A percentile compares a stretch with the other conserved stretches of the same genome.
Conservation (phyloP, 1,139 yeast species). For the Protomyces macrosporus region DNA sequence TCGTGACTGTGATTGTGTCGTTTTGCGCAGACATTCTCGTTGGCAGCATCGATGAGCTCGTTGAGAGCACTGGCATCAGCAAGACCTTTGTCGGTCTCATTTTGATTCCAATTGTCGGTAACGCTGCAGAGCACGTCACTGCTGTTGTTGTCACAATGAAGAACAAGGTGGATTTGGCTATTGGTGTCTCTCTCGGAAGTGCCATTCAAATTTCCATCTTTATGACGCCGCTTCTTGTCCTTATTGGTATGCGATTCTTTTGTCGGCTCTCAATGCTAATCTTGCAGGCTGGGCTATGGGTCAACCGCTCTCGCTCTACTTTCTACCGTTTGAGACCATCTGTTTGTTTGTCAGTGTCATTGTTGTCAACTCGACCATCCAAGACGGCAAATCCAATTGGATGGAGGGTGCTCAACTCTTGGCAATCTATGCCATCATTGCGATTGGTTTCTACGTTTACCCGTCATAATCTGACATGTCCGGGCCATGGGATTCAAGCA, state of each 20-base stretch:
- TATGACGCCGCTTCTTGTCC: conserved; percentile 90
- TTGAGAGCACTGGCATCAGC: conserved; percentile 73
- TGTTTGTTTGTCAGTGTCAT: conserved; percentile 84
- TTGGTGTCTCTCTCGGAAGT: conserved; percentile 95
- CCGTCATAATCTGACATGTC: conserved; percentile 40
- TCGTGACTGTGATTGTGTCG: conserved; percentile 73
- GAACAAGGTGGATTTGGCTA: conserved; percentile 95
- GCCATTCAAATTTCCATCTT: conserved; percentile 91
- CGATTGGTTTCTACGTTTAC: conserved; percentile 79
- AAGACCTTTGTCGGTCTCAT: conserved; percentile 93
- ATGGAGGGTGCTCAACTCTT: conserved; percentile 91
- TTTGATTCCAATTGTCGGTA: conserved; percentile 92
- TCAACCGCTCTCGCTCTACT: conserved; percentile 88
- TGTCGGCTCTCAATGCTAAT: neutral
- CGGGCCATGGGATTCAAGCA: too few relatives aligned
- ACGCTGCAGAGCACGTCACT: conserved; percentile 98
- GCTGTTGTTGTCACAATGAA: conserved; percentile 92
- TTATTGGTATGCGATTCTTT: conserved; percentile 40
- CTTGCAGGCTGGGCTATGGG: conserved; percentile 78
- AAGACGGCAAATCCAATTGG: conserved; percentile 94
- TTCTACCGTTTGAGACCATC: conserved; percentile 90
- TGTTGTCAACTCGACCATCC: conserved; percentile 73
- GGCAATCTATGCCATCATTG: conserved; percentile 78
- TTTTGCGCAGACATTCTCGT: conserved; percentile 90
- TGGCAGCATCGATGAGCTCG: conserved; percentile 85